Evolutionary conservation across 495 filamentous ascomycete genomes (phyloP).

Genomic region (Hypoxylon lienhwacheense): DNA sequence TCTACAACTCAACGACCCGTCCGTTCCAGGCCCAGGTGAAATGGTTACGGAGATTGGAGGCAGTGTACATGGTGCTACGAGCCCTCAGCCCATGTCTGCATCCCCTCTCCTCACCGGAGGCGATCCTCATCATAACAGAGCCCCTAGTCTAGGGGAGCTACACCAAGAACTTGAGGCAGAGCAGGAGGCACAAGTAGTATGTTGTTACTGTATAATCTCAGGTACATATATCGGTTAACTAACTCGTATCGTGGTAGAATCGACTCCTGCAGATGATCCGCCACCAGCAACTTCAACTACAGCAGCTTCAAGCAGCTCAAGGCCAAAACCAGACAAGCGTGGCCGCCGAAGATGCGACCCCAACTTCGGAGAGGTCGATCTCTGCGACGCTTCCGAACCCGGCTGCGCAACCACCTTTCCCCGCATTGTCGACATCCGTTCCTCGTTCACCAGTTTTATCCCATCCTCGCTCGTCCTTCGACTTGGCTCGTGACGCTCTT

Average conservation of each 20-base stretch:
- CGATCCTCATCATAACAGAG: constrained; percentile 62
- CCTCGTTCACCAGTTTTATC: constrained; percentile 58
- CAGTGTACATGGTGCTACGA: constrained; percentile 53
- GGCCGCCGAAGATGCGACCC: constrained; percentile 68
- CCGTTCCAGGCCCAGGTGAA: constrained; percentile 63
- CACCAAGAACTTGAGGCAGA: constrained; percentile 95
- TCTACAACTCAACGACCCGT: constrained; percentile 70
- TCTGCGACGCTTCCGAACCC: constrained; percentile 43
- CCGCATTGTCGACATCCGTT: constrained; percentile 41
- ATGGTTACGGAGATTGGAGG: constrained; percentile 51
- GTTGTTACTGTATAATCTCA: constrained; percentile 23
- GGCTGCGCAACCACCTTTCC: constrained; percentile 18
- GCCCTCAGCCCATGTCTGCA: constrained; percentile 58
- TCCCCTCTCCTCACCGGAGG: constrained; percentile 61
- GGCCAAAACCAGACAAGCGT: constrained; percentile 51
- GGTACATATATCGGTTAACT: not conserved
- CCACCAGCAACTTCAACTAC: constrained; percentile 79
- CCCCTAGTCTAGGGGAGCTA: constrained; percentile 88
- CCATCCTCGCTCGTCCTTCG: constrained; percentile 59
- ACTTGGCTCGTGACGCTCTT: constrained; percentile 57
- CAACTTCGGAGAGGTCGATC: constrained; percentile 65
- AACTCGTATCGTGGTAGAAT: constrained; percentile 59
- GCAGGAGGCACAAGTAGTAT: constrained; percentile 90
- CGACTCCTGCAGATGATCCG: constrained; percentile 88
- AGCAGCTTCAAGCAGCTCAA: constrained; percentile 60